Percentiles rank a stretch among this genome's conserved stretches.
phyloP scores from a whole-genome alignment of 768 basidiomycete genomes.

The Cantharellus cinnabarinus region DNA sequence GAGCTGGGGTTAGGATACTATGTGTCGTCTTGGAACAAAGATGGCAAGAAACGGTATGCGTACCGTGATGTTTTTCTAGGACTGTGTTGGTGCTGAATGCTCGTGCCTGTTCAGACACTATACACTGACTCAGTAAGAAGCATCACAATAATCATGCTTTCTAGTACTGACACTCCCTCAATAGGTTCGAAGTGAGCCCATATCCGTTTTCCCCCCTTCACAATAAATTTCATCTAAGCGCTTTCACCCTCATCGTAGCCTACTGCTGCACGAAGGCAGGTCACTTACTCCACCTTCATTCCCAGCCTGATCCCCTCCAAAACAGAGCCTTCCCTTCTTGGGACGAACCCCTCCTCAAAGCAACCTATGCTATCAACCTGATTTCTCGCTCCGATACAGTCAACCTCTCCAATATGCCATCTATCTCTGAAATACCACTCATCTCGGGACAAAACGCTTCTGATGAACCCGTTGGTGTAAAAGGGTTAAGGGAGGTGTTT shows the following conservation, averaged over 20 bases:
- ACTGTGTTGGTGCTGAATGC: neutral
- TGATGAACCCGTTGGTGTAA: neutral
- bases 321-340: slow-evolving; percentile 55
- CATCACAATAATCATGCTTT: neutral
- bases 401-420: slow-evolving; percentile 77
- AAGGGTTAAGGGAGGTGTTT: neutral
- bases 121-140: slow-evolving; percentile 69
- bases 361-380: slow-evolving; percentile 45
- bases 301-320: neutral
- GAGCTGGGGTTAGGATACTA: slow-evolving; percentile 30
- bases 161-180: too few relatives aligned
- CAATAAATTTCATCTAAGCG: neutral
- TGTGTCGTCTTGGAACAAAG: slow-evolving; percentile 39
- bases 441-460: too few relatives aligned
- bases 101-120: slow-evolving; percentile 20
- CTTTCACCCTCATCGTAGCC: slow-evolving; percentile 28
- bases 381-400: slow-evolving; percentile 57
- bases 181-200: too few relatives aligned
- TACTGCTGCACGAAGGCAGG: slow-evolving; percentile 52
- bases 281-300: slow-evolving; percentile 12
- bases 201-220: neutral
- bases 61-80: neutral
- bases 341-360: slow-evolving; percentile 85
- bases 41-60: slow-evolving; percentile 34
- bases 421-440: slow-evolving; percentile 33